Base-by-base conservation (phyloP, 345 rosid species). In the Litchi chinensis region DNA sequence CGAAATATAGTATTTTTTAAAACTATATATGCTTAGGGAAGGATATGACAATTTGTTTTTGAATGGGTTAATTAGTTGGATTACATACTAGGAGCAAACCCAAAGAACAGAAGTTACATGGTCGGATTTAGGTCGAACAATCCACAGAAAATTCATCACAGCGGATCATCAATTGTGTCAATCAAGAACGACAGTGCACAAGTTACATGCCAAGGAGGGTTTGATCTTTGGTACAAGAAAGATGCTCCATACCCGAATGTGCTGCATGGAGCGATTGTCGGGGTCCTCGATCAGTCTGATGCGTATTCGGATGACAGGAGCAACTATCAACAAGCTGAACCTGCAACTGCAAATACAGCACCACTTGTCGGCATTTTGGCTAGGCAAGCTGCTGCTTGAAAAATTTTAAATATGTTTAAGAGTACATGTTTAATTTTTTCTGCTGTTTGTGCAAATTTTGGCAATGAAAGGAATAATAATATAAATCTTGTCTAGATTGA, bases 351-450 rank as follows among this genome's bases (percentile, higher is more conserved):
- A 11, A 71, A 50, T 78, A 37, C 46, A 0, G 81, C 81, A 18
- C 62, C 81, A 43, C 21, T 78, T 1, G 81, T 78, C 18, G 81
- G 81, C 28, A 71, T 78, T 50, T 64, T 78, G 68, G 81, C 81
- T 24, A 44, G 50, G 39, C 39, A 8, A 6, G 67, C 24, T 57
- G 63, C 63, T 8, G 19, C 63, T 57, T 57, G 63, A 57, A 57
- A 57, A 50, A 15, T 50, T 8, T 7, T 18, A 12, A 19, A 18
- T 18, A 18, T 57, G 26, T 57, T 57, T 57, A 13, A 4, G 15
- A 13, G 16, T 12, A 50, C 56, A 50, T 3, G 56, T 57, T 57
- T 19, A 5, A 5, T 18, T 16, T 60, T 1, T 59, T 21, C 4
- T 59, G 1, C 21, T n/a, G 1, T 59, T 57, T 7, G 64, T 28